Conservation (phyloP, 2,329 filamentous ascomycete genomes). For the Fusarium tupiense region DNA sequence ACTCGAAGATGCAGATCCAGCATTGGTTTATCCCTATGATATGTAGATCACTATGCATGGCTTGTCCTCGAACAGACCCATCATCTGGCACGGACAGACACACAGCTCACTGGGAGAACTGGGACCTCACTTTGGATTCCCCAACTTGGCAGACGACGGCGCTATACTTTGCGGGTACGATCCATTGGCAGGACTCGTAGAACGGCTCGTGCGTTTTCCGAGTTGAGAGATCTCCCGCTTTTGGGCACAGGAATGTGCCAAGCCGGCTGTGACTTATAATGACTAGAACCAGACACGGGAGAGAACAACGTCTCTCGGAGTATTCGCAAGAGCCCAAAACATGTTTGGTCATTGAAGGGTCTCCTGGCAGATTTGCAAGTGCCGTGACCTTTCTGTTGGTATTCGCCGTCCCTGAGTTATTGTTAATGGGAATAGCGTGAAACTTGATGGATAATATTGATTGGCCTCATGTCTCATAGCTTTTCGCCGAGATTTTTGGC, state of each 20-base stretch:
- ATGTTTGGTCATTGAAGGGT: not conserved
- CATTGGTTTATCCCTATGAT: not conserved
- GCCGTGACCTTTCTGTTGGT: not conserved
- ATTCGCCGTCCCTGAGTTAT: not conserved
- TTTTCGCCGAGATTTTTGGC: not conserved
- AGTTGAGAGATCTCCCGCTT: constrained; percentile 6
- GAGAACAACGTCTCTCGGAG: not conserved
- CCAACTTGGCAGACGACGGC: constrained; percentile 6
- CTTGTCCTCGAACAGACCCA: not conserved
- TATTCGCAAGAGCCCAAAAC: not conserved
- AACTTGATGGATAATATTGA: not conserved
- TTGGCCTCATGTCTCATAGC: not conserved
- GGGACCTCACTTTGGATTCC: not conserved
- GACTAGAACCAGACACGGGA: not conserved
- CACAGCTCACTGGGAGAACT: not conserved
- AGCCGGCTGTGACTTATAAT: constrained; percentile 8
- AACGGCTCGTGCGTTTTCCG: constrained; percentile 22
- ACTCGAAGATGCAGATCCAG: not conserved
- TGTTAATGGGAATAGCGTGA: not conserved
- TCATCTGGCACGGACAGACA: not conserved
- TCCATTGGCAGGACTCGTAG: constrained; percentile 20
- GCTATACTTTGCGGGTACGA: constrained; percentile 10
- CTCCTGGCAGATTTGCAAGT: not conserved
- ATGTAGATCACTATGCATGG: not conserved
- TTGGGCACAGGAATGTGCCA: constrained; percentile 34